phyloP scores from a whole-genome alignment of 2,329 filamentous ascomycete species.

The Aureobasidium sp. region DNA sequence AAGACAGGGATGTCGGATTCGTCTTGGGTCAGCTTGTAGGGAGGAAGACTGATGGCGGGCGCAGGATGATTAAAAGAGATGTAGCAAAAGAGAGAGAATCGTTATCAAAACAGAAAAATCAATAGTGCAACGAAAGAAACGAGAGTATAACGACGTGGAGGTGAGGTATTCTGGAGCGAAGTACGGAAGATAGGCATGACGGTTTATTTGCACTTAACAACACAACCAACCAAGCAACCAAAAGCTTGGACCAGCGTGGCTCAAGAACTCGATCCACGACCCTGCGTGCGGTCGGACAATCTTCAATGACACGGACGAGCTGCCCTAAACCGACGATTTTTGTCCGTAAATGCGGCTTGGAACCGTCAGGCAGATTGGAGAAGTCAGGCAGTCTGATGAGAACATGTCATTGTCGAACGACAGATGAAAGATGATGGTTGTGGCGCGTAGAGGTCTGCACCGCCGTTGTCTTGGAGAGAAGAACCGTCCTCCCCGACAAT shows the following conservation, averaged over 20 bases:
- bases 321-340: not conserved
- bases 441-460: not conserved
- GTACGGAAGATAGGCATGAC: conserved; percentile 7
- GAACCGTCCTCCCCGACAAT: conserved; percentile 10
- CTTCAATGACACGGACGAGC: not conserved
- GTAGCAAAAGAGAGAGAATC: not conserved
- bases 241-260: conserved; percentile 6
- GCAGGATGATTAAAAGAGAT: conserved; percentile 11
- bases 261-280: conserved; percentile 9
- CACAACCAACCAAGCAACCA: conserved; percentile 8
- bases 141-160: conserved; percentile 12
- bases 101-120: conserved; percentile 14
- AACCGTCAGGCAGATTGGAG: not conserved
- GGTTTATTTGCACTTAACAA: conserved; percentile 10
- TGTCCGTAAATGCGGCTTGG: not conserved
- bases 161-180: not conserved
- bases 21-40: conserved; percentile 13
- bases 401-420: not conserved
- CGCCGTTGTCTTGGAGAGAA: conserved; percentile 12
- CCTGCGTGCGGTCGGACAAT: conserved; percentile 1
- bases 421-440: conserved; percentile 4
- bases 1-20: conserved; percentile 8
- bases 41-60: conserved; percentile 10
- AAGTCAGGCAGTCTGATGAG: not conserved
- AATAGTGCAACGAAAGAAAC: conserved; percentile 16